Conservation (phyloP, 805 yeast genomes). For the Wickerhamomyces queroliae region DNA sequence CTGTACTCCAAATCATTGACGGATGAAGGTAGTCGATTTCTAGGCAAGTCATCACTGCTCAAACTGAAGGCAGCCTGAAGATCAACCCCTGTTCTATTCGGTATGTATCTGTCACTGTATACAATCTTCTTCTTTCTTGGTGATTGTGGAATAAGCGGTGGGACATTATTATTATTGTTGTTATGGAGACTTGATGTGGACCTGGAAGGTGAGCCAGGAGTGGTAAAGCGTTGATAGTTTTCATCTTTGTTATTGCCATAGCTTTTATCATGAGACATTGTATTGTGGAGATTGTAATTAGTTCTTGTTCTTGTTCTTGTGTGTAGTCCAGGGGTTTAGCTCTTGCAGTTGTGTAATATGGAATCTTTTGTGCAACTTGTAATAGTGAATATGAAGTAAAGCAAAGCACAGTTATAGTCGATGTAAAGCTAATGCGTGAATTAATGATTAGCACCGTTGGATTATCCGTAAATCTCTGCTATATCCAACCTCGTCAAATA, state of each 20-base stretch:
- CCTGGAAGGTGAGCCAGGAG: conserved; percentile 26
- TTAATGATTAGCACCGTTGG: too few relatives aligned
- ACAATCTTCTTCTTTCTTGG: conserved; percentile 32
- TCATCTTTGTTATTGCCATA: conserved; percentile 3
- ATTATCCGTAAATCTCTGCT: too few relatives aligned
- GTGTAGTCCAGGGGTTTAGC: too few relatives aligned
- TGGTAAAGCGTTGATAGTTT: too few relatives aligned
- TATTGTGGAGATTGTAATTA: too few relatives aligned
- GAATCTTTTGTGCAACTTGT: too few relatives aligned
- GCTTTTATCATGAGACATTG: conserved; percentile 16
- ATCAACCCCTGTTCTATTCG: conserved; percentile 80
- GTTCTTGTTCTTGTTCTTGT: background rate
- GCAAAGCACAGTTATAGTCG: too few relatives aligned
- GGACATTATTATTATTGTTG: too few relatives aligned
- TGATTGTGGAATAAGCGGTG: conserved; percentile 23
- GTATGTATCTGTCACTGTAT: conserved; percentile 84
- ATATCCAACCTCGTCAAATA: too few relatives aligned
- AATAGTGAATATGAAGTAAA: too few relatives aligned
- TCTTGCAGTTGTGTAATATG: too few relatives aligned
- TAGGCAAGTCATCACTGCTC: conserved; percentile 12
- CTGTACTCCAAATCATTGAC: conserved; percentile 55
- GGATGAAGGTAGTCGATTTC: conserved; percentile 20
- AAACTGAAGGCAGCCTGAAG: conserved; percentile 64
- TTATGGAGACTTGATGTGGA: conserved; percentile 22
- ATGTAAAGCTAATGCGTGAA: too few relatives aligned